Conservation (phyloP, 208 protist genomes). For the Phytomonas serpens region DNA sequence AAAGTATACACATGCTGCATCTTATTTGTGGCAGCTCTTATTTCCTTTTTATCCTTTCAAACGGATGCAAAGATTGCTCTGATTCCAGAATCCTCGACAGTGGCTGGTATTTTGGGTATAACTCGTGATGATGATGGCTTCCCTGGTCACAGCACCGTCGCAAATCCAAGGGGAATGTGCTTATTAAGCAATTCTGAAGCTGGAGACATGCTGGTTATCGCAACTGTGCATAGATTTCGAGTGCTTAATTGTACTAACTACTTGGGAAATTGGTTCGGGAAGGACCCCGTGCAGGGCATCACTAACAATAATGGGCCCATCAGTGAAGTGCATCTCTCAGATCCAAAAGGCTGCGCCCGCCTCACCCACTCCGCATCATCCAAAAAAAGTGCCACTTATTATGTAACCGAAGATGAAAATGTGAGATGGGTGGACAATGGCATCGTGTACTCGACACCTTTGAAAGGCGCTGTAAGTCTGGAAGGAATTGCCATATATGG, state of each 20-base stretch:
- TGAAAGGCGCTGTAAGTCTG: background rate
- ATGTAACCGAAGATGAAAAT: background rate
- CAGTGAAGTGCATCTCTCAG: background rate
- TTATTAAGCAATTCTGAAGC: constrained; percentile 13
- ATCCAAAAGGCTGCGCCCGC: background rate
- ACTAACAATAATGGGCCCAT: background rate
- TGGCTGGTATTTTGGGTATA: constrained; percentile 19
- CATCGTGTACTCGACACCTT: background rate
- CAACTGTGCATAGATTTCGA: constrained; percentile 23
- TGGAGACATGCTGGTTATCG: constrained; percentile 24
- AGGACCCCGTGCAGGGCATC: background rate
- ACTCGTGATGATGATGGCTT: constrained; percentile 21
- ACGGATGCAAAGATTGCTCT: constrained; percentile 12
- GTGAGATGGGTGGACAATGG: background rate
- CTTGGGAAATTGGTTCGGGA: constrained; percentile 16
- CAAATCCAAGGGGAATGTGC: constrained; percentile 31
- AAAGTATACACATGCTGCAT: background rate
- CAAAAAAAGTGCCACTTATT: background rate
- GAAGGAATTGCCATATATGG: background rate
- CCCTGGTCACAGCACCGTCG: constrained; percentile 21
- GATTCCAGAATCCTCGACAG: constrained; percentile 17
- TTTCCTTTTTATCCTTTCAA: background rate
- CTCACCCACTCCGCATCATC: background rate
- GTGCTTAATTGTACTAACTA: constrained; percentile 21
- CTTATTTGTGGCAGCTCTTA: background rate